phyloP scores from a whole-genome alignment of 2,329 filamentous ascomycete genomes.

The Dothidotthia symphoricarpi region DNA sequence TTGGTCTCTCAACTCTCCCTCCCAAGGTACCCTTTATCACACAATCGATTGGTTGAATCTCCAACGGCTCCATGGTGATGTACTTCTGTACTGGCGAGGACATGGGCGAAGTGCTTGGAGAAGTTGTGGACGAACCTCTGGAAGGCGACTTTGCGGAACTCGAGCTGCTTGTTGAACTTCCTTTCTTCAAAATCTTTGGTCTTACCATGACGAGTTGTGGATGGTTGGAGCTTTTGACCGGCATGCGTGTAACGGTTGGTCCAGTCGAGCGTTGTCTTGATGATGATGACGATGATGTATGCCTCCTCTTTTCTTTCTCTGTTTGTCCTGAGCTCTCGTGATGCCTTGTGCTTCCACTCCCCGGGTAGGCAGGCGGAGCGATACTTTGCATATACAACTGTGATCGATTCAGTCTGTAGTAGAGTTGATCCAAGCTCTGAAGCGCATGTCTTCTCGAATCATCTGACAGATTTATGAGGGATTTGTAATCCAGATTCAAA shows the following conservation, averaged over 20 bases:
- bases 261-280: constrained; percentile 24
- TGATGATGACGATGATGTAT: constrained; percentile 18
- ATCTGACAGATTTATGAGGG: constrained; percentile 48
- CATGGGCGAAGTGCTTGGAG: constrained; percentile 23
- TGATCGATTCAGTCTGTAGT: constrained; percentile 40
- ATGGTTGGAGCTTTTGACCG: constrained; percentile 32
- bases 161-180: constrained; percentile 18
- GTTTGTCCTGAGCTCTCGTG: constrained; percentile 15
- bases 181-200: constrained; percentile 31
- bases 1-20: constrained; percentile 11
- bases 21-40: constrained; percentile 13
- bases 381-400: constrained; percentile 33
- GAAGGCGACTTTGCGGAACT: constrained; percentile 20
- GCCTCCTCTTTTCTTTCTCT: constrained; percentile 26
- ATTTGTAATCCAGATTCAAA: constrained; percentile 45
- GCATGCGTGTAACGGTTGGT: constrained; percentile 32
- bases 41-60: constrained; percentile 7
- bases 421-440: constrained; percentile 43
- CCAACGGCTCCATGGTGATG: constrained; percentile 25
- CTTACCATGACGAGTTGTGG: constrained; percentile 41
- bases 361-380: constrained; percentile 15
- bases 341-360: constrained; percentile 28
- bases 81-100: constrained; percentile 28
- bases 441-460: constrained; percentile 47
- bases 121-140: constrained; percentile 4